Evolutionary conservation across 768 basidiomycete species (phyloP).

Genomic region (Leucocoprinus leucothites): DNA sequence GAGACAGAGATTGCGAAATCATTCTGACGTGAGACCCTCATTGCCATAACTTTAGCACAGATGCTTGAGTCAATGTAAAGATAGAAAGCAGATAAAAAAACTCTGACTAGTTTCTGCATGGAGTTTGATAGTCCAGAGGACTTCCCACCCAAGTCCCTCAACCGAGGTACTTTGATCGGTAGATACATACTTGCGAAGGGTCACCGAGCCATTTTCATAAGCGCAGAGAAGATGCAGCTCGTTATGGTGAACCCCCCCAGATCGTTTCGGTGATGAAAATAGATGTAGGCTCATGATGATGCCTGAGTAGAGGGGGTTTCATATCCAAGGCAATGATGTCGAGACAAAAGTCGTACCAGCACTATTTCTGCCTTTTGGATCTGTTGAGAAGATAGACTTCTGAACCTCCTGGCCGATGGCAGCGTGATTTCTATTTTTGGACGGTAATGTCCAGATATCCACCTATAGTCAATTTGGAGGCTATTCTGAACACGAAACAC

Average conservation of each 20-base stretch:
- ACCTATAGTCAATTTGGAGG: slow-evolving; percentile 44
- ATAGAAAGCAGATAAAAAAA: not conserved
- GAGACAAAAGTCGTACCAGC: slow-evolving; percentile 42
- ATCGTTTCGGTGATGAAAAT: slow-evolving; percentile 28
- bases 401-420: slow-evolving; percentile 67
- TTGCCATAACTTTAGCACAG: slow-evolving; percentile 70
- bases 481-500: slow-evolving; percentile 1
- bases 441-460: slow-evolving; percentile 84
- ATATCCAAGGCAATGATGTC: not conserved
- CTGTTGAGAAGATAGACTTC: slow-evolving; percentile 32
- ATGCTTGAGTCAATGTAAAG: not conserved
- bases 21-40: slow-evolving; percentile 62
- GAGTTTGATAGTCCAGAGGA: slow-evolving; percentile 59
- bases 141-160: slow-evolving; percentile 73
- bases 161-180: slow-evolving; percentile 47
- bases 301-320: slow-evolving; percentile 38
- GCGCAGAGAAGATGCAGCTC: slow-evolving; percentile 66
- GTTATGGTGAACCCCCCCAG: slow-evolving; percentile 27
- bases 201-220: slow-evolving; percentile 89
- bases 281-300: slow-evolving; percentile 90
- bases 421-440: slow-evolving; percentile 69
- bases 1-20: slow-evolving; percentile 76
- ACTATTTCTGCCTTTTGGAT: slow-evolving; percentile 50
- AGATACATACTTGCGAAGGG: slow-evolving; percentile 51
- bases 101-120: slow-evolving; percentile 72